Evolutionary conservation across 2,329 filamentous ascomycete species (phyloP).

Genomic region (Truncatella angustata): DNA sequence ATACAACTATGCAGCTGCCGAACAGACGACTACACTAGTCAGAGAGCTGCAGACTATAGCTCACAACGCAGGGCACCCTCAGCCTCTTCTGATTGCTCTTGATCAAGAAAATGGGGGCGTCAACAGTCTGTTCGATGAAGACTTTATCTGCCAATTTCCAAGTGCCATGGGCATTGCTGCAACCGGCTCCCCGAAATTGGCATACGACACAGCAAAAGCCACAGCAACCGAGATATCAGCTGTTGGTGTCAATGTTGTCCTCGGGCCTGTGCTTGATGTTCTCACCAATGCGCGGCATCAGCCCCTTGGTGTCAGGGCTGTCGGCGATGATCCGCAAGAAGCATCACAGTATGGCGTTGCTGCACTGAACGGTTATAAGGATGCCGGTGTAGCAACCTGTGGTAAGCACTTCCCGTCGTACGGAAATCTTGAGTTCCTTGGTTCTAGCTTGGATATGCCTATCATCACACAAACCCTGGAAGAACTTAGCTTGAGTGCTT

Average conservation of each 20-base stretch:
- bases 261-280: conserved; percentile 91
- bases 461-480: conserved; percentile 95
- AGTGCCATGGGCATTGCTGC: conserved; percentile 97
- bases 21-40: conserved; percentile 83
- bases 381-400: conserved; percentile 83
- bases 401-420: conserved; percentile 98
- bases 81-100: conserved; percentile 84
- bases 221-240: conserved; percentile 90
- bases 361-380: conserved; percentile 88
- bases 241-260: conserved; percentile 92
- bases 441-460: conserved; percentile 86
- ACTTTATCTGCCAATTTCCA: conserved; percentile 93
- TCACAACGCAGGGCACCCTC: conserved; percentile 82
- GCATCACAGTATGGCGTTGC: conserved; percentile 90
- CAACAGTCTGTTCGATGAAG: conserved; percentile 93
- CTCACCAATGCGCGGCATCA: conserved; percentile 91
- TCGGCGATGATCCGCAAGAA: conserved; percentile 91
- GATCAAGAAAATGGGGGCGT: conserved; percentile 98
- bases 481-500: conserved; percentile 84
- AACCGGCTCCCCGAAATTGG: conserved; percentile 78
- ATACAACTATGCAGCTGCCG: conserved; percentile 62
- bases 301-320: conserved; percentile 83
- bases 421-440: conserved; percentile 89
- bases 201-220: conserved; percentile 87
- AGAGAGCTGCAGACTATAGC: conserved; percentile 92